These are phyloP conservation scores for Parsonsia alboflavescens DNA, from an alignment of 257 asterid species.

Conservation along the genomic window DNA sequence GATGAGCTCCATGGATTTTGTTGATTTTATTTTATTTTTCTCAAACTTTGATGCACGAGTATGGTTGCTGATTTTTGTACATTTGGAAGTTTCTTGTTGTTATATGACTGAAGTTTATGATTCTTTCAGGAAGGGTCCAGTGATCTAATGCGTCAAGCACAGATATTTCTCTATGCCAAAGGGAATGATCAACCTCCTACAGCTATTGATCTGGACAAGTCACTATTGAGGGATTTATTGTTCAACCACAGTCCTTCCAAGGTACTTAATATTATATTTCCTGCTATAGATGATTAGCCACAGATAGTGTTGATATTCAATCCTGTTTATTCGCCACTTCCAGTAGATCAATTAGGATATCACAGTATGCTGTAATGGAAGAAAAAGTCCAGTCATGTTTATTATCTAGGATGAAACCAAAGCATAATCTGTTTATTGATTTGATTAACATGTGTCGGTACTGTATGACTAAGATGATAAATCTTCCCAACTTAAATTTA, in stretches of 20 bases:
- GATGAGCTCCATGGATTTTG: neutral
- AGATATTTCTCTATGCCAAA: slow-evolving; percentile 73
- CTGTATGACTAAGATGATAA: neutral
- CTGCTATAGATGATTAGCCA: neutral
- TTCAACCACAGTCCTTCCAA: slow-evolving; percentile 93
- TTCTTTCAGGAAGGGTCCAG: slow-evolving; percentile 67
- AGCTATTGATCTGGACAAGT: slow-evolving; percentile 78
- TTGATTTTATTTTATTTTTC: neutral
- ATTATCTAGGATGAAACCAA: neutral
- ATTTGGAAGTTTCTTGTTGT: neutral
- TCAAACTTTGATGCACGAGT: neutral
- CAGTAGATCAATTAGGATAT: neutral
- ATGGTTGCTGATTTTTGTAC: neutral
- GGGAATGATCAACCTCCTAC: slow-evolving; percentile 84
- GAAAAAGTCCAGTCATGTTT: no score
- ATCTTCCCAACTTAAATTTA: neutral
- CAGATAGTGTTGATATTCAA: neutral
- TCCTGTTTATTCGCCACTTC: neutral
- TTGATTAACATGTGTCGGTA: neutral
- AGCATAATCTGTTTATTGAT: neutral
- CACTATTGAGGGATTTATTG: slow-evolving; percentile 67
- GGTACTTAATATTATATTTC: slow-evolving; percentile 35
- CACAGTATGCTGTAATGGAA: neutral
- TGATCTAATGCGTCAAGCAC: slow-evolving; percentile 82
- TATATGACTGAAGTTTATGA: slow-evolving; percentile 9